Evolutionary conservation across 1,139 yeast genomes (phyloP), one percentile per base, ranked within the genome.

Genomic region (Torulaspora pretoriensis): DNA sequence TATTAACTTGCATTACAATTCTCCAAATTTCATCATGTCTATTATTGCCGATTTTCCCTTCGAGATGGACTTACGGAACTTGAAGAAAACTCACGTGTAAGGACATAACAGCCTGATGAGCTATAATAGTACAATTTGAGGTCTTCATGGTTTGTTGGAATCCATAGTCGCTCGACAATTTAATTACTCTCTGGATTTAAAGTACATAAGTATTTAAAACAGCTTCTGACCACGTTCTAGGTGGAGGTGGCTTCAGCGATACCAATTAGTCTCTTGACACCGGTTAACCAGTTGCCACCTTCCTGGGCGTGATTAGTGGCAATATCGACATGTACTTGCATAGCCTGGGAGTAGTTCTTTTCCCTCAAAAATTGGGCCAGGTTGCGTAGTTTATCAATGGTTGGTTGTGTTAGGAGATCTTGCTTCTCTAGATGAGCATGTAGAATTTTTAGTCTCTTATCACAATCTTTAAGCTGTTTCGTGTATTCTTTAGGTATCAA

Each of bases 211-310:
- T 29, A 29, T 29, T 16, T 29, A 29, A 9, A 19, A 19, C 32
- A 13, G 10, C 32, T 26, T 5, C 13, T 26, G 13, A 4, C 12
- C 29, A 26, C 29, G 6, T 31, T 16, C 46, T 33, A 54, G 13
- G 38, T 41, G 16, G 60, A 51, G 12, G 65, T 57, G 23, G 70
- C 72, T 49, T 69, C 72, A 2, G 68, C 78, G 81, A 92, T 85
- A 50, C 84, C 86, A 51, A 92, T 81, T 55, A 92, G 75, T 57
- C 97, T 79, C 68, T 85, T 88, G 42, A 92, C 83, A 58, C 98
- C 98, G 22, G 87, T 80, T 70, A 87, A 80, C 98, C 98, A 92
- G 57, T 84, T 81, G 9, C 96, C 96, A 53, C 86, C 80, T 64
- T 90, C 96, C 35, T 77, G 80, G 40, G 83, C 76, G 55, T 78